A percentile compares a stretch with the other conserved stretches of the same genome.
phyloP scores from a whole-genome alignment of 2,329 filamentous ascomycete species.

The Diaporthe citrichinensis region DNA sequence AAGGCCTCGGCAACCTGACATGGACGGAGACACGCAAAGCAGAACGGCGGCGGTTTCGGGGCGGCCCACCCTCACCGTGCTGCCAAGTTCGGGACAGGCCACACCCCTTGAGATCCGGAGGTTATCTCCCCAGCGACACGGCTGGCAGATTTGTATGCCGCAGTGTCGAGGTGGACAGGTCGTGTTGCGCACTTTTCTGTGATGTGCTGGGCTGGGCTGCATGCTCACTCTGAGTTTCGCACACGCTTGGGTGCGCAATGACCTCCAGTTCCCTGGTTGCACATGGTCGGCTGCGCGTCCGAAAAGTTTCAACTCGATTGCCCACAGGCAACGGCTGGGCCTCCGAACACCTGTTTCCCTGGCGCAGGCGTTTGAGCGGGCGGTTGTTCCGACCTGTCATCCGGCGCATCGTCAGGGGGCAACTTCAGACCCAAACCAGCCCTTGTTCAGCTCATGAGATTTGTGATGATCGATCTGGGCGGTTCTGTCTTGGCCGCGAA shows the following conservation, averaged over 20 bases:
- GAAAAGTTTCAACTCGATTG: slow-evolving; percentile 11
- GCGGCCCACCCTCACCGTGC: background rate
- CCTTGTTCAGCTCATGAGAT: slow-evolving; percentile 10
- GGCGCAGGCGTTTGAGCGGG: slow-evolving; percentile 4
- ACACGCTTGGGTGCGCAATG: background rate
- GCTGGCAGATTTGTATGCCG: background rate
- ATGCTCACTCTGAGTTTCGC: background rate
- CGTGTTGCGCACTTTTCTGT: background rate
- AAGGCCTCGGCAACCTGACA: slow-evolving; percentile 3
- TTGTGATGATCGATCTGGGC: slow-evolving; percentile 26
- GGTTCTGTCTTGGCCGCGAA: slow-evolving; percentile 7
- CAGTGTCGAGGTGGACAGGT: background rate
- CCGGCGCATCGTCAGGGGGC: slow-evolving; percentile 19
- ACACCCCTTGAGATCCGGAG: slow-evolving; percentile 19
- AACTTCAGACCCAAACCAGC: slow-evolving; percentile 15
- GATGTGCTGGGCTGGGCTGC: background rate
- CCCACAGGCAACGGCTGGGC: slow-evolving; percentile 21
- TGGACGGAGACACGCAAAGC: slow-evolving; percentile 1
- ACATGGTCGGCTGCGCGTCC: background rate
- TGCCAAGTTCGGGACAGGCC: slow-evolving; percentile 20
- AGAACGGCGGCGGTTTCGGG: slow-evolving; percentile 33
- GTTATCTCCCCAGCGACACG: background rate
- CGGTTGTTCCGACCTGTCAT: slow-evolving; percentile 28
- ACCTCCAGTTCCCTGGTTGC: slow-evolving; percentile 8
- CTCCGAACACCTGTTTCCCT: slow-evolving; percentile 16